A percentile compares a stretch with the other conserved stretches of the same genome.
Conservation (phyloP, 345 rosid genomes). For the Sapria himalayana region DNA sequence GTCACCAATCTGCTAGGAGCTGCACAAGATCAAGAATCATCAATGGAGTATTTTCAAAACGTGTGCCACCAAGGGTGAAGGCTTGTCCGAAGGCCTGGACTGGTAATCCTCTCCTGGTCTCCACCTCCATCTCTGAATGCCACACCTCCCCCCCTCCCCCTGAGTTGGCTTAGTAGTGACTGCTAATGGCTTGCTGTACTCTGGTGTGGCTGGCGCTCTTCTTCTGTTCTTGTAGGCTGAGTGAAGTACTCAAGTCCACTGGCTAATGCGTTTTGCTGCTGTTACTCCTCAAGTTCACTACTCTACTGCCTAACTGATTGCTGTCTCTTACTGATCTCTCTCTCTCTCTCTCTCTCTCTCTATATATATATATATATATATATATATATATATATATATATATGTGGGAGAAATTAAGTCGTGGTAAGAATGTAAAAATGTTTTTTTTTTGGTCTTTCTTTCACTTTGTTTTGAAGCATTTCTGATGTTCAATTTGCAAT, state of each 20-base stretch:
- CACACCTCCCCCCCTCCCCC: neutral
- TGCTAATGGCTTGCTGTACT: neutral
- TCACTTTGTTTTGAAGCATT: too few species aligned
- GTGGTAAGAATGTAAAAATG: neutral
- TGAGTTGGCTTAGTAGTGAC: neutral
- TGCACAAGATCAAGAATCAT: conserved; percentile 50
- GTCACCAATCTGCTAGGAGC: conserved; percentile 46
- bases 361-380: too few species aligned
- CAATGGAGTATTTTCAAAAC: conserved; percentile 65
- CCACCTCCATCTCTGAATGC: neutral
- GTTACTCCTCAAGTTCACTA: too few species aligned
- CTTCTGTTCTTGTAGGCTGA: conserved; percentile 22
- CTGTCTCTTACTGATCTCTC: neutral
- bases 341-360: conserved; percentile 1
- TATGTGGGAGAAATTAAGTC: neutral
- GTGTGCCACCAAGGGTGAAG: conserved; percentile 52
- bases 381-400: too few species aligned
- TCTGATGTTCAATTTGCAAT: too few species aligned
- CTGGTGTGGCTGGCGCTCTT: neutral
- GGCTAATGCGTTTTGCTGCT: conserved; percentile 10
- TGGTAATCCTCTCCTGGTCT: conserved; percentile 20
- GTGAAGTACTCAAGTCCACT: conserved; percentile 39
- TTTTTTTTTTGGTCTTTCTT: conserved; percentile 3
- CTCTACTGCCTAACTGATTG: neutral
- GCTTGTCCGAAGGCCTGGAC: conserved; percentile 60